Evolutionary conservation across 2,329 filamentous ascomycete genomes (phyloP).

Genomic region (Ceratocystis eucalypticola): DNA sequence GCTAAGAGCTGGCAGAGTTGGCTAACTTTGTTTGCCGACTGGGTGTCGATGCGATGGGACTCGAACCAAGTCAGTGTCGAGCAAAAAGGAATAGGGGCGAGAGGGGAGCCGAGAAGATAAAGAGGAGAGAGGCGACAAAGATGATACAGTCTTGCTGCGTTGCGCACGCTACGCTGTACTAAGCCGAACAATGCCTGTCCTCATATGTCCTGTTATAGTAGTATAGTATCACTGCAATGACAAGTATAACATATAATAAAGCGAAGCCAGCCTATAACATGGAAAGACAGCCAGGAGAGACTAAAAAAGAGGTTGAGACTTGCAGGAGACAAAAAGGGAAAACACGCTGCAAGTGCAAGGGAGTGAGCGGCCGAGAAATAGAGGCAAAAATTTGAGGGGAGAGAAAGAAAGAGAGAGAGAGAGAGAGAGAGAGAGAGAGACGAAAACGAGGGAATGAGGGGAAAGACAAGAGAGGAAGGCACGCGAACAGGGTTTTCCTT

Average conservation of each 20-base stretch:
- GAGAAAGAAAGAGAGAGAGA: conserved; percentile 8
- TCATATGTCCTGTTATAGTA: conserved; percentile 4
- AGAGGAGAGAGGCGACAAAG: neutral
- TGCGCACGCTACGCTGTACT: neutral
- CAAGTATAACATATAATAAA: conserved; percentile 2
- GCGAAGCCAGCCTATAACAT: conserved; percentile 11
- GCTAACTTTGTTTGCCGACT: neutral
- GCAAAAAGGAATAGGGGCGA: neutral
- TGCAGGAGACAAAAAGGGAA: neutral
- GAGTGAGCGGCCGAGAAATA: neutral
- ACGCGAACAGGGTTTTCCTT: neutral
- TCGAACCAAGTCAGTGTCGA: neutral
- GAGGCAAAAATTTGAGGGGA: neutral
- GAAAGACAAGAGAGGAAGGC: neutral
- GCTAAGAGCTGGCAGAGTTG: too few species aligned
- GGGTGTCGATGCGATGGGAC: neutral
- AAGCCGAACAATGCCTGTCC: conserved; percentile 5
- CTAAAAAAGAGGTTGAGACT: conserved; percentile 13
- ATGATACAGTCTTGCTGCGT: neutral
- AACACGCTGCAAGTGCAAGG: too few species aligned
- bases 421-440: neutral
- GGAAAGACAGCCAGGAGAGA: conserved; percentile 16
- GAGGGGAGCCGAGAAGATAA: too few species aligned
- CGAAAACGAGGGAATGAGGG: neutral
- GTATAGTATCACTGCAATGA: neutral